Conservation (phyloP, 1,284 basidiomycete genomes). For the Phylloporus sp. region DNA sequence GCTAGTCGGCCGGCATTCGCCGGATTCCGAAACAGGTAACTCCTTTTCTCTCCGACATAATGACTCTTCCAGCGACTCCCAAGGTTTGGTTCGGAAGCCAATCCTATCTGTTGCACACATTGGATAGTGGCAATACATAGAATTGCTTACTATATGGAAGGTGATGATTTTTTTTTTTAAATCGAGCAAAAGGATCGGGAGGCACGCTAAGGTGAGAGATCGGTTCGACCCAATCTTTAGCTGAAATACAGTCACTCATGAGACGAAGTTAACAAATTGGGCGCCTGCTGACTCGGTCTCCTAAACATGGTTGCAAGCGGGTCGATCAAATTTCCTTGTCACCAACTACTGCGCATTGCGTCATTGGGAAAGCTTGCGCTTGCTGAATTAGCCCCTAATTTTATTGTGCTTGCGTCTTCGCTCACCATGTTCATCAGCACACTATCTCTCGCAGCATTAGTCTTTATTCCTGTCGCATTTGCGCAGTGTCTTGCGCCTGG, state of each 20-base stretch:
- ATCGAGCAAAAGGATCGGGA: not conserved
- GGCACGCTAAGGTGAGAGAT: no score
- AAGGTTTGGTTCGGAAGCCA: not conserved
- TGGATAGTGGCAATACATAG: not conserved
- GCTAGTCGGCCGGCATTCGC: conserved; percentile 22
- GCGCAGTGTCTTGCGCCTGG: conserved; percentile 26
- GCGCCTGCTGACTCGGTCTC: not conserved
- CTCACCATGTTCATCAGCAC: conserved; percentile 28
- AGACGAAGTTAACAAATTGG: no score
- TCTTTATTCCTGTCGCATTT: conserved; percentile 22
- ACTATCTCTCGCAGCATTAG: conserved; percentile 16
- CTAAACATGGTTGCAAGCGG: not conserved
- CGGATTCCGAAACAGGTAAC: conserved; percentile 9
- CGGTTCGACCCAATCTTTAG: not conserved
- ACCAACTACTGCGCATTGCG: conserved; percentile 38
- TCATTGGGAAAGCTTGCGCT: conserved; percentile 22
- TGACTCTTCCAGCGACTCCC: not conserved
- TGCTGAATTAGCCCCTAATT: not conserved
- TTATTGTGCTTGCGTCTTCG: not conserved
- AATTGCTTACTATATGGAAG: not conserved
- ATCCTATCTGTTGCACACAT: no score
- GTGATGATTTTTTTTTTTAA: no score
- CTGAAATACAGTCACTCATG: no score
- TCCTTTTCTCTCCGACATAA: not conserved
- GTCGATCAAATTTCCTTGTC: not conserved